Percentiles rank a stretch among this genome's conserved stretches.
These are phyloP conservation scores for Komagataella pastoris DNA, from an alignment of 805 yeast species.

Conservation along the genomic window DNA sequence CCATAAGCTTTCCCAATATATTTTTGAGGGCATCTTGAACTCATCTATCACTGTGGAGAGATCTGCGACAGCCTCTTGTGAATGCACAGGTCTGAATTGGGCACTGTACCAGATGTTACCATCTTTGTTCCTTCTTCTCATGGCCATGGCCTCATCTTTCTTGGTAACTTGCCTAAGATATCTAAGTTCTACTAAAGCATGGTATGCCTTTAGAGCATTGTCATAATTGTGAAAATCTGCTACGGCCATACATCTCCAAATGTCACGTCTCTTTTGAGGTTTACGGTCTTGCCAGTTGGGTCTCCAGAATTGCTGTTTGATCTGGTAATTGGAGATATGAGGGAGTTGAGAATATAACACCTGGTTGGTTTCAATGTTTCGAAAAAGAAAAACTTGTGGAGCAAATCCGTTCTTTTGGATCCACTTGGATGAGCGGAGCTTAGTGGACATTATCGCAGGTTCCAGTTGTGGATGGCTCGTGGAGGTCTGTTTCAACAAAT, in stretches of 20 bases:
- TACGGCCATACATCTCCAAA: slow-evolving; percentile 87
- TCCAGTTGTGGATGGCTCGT: not conserved
- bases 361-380: slow-evolving; percentile 83
- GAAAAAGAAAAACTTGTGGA: slow-evolving; percentile 74
- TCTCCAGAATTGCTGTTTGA: slow-evolving; percentile 57
- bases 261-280: slow-evolving; percentile 70
- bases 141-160: slow-evolving; percentile 42
- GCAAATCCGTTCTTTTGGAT: slow-evolving; percentile 47
- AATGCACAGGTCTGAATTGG: slow-evolving; percentile 79
- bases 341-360: slow-evolving; percentile 83
- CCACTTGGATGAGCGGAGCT: slow-evolving; percentile 47
- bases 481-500: not conserved
- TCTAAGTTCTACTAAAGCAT: slow-evolving; percentile 63
- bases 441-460: slow-evolving; percentile 16
- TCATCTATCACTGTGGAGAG: slow-evolving; percentile 57
- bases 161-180: slow-evolving; percentile 55
- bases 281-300: slow-evolving; percentile 85
- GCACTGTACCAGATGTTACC: slow-evolving; percentile 82
- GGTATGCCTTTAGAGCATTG: slow-evolving; percentile 58
- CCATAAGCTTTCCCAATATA: slow-evolving; percentile 82
- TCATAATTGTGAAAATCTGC: slow-evolving; percentile 51
- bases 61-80: slow-evolving; percentile 89
- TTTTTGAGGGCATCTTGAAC: slow-evolving; percentile 31
- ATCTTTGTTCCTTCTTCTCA: slow-evolving; percentile 60
- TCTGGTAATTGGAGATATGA: slow-evolving; percentile 37